Evolutionary conservation across 1,139 yeast genomes (phyloP), one percentile per base, ranked within the genome.

Genomic region (Dujonia santamariae): DNA sequence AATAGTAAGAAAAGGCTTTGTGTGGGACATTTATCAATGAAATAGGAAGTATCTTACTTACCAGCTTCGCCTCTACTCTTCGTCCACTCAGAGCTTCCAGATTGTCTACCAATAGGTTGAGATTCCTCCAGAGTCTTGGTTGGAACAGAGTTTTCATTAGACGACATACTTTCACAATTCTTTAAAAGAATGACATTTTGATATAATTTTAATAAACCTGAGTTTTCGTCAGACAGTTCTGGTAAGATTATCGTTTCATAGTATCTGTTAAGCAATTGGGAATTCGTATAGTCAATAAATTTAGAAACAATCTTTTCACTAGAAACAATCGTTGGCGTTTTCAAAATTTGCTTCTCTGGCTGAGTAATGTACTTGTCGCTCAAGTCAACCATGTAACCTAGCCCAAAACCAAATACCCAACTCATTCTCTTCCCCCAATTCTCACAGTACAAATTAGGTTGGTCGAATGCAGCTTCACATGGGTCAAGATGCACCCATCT

Each of bases 351-450:
- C 42, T 72, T 71, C 9, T 66, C 70, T 2, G 61, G 54, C 7
- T 69, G 63, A 4, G 80, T 65, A 28, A 87, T 75, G 46, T 90
- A 90, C 42, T 87, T 75, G 7, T 59, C 55, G 23, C 90, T 76
- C 30, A 90, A 80, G 54, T 90, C 97, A 4, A 65, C 53, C 3
- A 80, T 67, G 25, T 86, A 87, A 27, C 67, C 67, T 23, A 64
- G 67, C 28, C 79, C 73, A 38, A 84, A 70, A 0, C 85, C 97
- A 38, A 90, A 60, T 3, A 80, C 85, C 59, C 85, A 86, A 35
- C 95, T 83, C 97, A 90, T 90, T 41, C 75, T 75, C 61, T 90
- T 90, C 26, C 94, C 95, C 97, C 97, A 90, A 30, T 95, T 95
- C 26, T 73, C 69, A 32, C 81, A 75, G 50, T 90, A 90, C 19